Percentiles rank a stretch among this genome's conserved stretches.
These are phyloP conservation scores for Colletotrichum musicola DNA, from an alignment of 2,329 filamentous ascomycete species.

Conservation along the genomic window DNA sequence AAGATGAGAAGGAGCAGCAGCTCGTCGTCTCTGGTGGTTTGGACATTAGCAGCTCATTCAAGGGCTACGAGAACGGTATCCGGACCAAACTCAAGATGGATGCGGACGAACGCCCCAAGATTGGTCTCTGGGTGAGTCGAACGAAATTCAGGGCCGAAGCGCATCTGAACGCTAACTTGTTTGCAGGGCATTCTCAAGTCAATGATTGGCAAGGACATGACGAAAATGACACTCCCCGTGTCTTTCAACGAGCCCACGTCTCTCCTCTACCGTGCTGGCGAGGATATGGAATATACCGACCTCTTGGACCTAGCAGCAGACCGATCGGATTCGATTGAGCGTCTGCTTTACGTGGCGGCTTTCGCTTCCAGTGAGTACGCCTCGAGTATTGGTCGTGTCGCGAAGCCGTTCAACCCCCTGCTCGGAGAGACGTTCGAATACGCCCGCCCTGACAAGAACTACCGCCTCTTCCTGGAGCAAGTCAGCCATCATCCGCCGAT, in stretches of 20 bases:
- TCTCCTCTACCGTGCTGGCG: conserved; percentile 90
- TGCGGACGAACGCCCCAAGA: conserved; percentile 90
- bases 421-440: conserved; percentile 98
- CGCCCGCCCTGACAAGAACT: conserved; percentile 93
- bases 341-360: conserved; percentile 92
- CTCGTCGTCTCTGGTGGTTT: conserved; percentile 60
- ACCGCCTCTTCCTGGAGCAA: conserved; percentile 98
- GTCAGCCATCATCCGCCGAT: conserved; percentile 97
- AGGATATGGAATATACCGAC: conserved; percentile 98
- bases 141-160: too few species aligned
- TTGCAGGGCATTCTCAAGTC: conserved; percentile 92
- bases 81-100: conserved; percentile 87
- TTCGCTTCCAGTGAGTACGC: conserved; percentile 98
- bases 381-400: conserved; percentile 94
- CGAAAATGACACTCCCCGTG: conserved; percentile 98
- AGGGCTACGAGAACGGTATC: conserved; percentile 91
- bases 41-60: conserved; percentile 83
- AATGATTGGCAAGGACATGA: conserved; percentile 99
- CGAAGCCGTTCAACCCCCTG: conserved; percentile 97
- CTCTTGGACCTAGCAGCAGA: conserved; percentile 91
- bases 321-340: conserved; percentile 87
- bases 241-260: conserved; percentile 99
- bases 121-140: conserved; percentile 89
- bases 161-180: conserved; percentile 1
- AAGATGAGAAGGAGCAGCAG: conserved; percentile 60